Conservation (phyloP, 2,329 filamentous ascomycete genomes). For the Hypoxylon sp. region DNA sequence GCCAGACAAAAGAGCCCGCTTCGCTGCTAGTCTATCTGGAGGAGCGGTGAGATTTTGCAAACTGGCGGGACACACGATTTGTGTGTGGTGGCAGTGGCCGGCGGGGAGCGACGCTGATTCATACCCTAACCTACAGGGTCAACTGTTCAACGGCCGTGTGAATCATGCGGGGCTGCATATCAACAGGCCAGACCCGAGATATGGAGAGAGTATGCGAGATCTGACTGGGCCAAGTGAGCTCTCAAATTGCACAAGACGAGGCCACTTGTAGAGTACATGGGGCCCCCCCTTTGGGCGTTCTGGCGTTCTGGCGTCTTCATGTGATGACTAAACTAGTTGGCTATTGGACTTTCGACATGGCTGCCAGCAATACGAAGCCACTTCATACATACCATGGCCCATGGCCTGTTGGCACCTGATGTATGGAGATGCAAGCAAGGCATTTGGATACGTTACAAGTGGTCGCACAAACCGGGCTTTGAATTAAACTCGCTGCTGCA, state of each 20-base stretch:
- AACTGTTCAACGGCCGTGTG: conserved; percentile 19
- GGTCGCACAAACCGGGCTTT: conserved; percentile 35
- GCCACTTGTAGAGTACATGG: conserved; percentile 1
- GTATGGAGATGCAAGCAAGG: conserved; percentile 17
- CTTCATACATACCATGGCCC: no score
- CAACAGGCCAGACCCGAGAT: conserved; percentile 11
- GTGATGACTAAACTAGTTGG: conserved; percentile 36
- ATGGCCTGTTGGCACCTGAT: conserved; percentile 16
- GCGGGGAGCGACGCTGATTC: conserved; percentile 35
- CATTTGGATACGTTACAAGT: conserved; percentile 27
- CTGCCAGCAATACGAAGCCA: conserved; percentile 31
- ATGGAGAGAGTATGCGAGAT: conserved; percentile 30
- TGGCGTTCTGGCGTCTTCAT: conserved; percentile 25
- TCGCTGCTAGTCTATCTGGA: conserved; percentile 23
- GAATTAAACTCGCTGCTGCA: conserved; percentile 23
- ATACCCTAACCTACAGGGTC: conserved; percentile 15
- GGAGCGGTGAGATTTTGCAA: conserved; percentile 40
- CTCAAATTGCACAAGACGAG: background rate
- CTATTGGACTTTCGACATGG: conserved; percentile 15
- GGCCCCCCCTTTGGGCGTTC: no score
- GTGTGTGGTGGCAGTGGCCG: conserved; percentile 14
- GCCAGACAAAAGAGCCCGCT: conserved; percentile 33
- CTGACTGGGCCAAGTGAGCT: conserved; percentile 23
- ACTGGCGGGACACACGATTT: conserved; percentile 36
- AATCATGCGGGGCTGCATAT: conserved; percentile 39